Evolutionary conservation across 2,329 filamentous ascomycete species (phyloP).

Genomic region (Diaporthe helianthi): DNA sequence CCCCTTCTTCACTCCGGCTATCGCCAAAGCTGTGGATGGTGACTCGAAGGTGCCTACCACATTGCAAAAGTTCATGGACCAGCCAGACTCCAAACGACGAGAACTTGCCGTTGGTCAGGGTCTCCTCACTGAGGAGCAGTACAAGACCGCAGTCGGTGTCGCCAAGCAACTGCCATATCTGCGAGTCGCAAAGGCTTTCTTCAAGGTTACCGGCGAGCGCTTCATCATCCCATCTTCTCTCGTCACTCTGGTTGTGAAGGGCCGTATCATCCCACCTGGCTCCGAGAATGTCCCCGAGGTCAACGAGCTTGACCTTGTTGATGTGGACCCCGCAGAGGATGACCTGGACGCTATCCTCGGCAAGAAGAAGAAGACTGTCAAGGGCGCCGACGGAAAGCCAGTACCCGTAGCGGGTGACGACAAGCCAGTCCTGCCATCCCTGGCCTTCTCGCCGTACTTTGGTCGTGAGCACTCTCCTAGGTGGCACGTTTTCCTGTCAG

Average conservation of each 20-base stretch:
- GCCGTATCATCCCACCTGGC: slow-evolving; percentile 89
- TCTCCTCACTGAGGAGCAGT: slow-evolving; percentile 78
- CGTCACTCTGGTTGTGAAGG: slow-evolving; percentile 94
- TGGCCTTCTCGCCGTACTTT: slow-evolving; percentile 91
- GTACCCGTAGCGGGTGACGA: slow-evolving; percentile 58
- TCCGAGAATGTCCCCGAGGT: slow-evolving; percentile 76
- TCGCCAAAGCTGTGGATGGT: slow-evolving; percentile 73
- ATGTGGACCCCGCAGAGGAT: slow-evolving; percentile 90
- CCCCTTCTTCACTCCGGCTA: slow-evolving; percentile 78
- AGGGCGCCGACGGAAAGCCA: slow-evolving; percentile 65
- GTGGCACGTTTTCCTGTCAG: slow-evolving; percentile 95
- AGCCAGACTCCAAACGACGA: slow-evolving; percentile 77
- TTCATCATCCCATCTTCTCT: slow-evolving; percentile 91
- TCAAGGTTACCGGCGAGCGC: slow-evolving; percentile 96
- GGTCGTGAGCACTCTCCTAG: slow-evolving; percentile 86
- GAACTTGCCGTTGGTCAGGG: slow-evolving; percentile 72
- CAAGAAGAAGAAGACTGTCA: slow-evolving; percentile 73
- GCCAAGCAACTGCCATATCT: slow-evolving; percentile 86
- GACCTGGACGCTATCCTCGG: slow-evolving; percentile 87
- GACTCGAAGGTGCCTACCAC: slow-evolving; percentile 77
- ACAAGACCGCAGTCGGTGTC: slow-evolving; percentile 75
- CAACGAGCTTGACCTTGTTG: slow-evolving; percentile 81
- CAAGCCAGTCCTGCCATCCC: slow-evolving; percentile 76
- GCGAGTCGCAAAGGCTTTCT: slow-evolving; percentile 90
- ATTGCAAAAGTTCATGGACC: slow-evolving; percentile 87